Evolutionary conservation across 2,329 filamentous ascomycete genomes (phyloP).

Genomic region (Alternaria arborescens): DNA sequence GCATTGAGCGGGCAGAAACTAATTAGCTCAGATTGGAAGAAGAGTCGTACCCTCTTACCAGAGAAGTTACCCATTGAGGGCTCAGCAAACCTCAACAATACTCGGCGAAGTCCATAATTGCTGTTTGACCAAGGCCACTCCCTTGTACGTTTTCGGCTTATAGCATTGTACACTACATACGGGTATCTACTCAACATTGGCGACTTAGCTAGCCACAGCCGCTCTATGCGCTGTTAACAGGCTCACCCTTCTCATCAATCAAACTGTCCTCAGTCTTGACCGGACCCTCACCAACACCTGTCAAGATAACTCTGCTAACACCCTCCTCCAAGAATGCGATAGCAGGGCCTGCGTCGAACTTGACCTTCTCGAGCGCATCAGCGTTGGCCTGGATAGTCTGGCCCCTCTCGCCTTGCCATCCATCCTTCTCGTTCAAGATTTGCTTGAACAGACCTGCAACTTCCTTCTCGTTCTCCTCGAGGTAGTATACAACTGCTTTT

Average conservation of each 20-base stretch:
- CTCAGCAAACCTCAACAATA: too few relatives aligned
- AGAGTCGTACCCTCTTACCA: too few relatives aligned
- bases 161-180: background rate
- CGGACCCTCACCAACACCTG: conserved; percentile 89
- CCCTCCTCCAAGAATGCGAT: conserved; percentile 71
- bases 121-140: too few relatives aligned
- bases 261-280: conserved; percentile 80
- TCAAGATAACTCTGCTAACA: conserved; percentile 88
- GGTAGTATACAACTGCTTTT: conserved; percentile 96
- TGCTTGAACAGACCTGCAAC: conserved; percentile 82
- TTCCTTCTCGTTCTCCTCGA: conserved; percentile 75
- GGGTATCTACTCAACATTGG: conserved; percentile 14
- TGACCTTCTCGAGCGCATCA: conserved; percentile 69
- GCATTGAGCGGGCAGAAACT: too few relatives aligned
- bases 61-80: too few relatives aligned
- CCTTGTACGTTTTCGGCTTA: too few relatives aligned
- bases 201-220: background rate
- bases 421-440: conserved; percentile 69
- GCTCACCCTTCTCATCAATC: conserved; percentile 67
- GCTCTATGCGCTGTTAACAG: conserved; percentile 27
- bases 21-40: too few relatives aligned
- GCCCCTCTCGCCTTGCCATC: conserved; percentile 71
- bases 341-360: conserved; percentile 55
- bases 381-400: conserved; percentile 59
- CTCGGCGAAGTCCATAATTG: too few relatives aligned